phyloP scores from a whole-genome alignment of 768 basidiomycete genomes.

The Leucosporidium creatinivorum region DNA sequence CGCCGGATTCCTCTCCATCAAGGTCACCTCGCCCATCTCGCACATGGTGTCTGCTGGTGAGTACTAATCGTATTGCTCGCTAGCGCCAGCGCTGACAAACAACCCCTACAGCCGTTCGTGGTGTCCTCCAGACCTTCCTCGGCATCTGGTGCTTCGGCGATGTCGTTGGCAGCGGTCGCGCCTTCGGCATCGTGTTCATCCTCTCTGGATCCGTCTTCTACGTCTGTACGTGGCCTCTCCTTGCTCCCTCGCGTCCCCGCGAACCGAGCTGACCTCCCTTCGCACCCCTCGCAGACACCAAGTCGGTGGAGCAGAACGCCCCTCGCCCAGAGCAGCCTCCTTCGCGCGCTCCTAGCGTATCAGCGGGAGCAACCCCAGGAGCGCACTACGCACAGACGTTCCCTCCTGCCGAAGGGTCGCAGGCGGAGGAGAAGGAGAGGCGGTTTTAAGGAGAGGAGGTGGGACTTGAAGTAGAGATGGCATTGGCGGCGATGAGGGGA shows the following conservation, averaged over 20 bases:
- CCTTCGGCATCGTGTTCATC: conserved; percentile 70
- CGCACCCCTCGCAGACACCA: conserved; percentile 21
- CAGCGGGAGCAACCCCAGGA: no score
- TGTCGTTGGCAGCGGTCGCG: conserved; percentile 68
- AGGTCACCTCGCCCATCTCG: conserved; percentile 93
- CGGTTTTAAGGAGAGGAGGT: no score
- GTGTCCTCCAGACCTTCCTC: conserved; percentile 81
- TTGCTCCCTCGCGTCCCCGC: no score
- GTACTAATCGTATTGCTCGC: no score
- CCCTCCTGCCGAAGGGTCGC: no score
- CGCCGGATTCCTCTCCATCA: conserved; percentile 85
- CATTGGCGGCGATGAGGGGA: no score
- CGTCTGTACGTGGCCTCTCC: conserved; percentile 29
- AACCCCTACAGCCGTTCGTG: conserved; percentile 62
- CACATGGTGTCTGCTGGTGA: conserved; percentile 80
- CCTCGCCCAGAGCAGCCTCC: not conserved
- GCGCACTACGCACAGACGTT: no score
- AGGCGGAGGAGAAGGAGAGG: no score
- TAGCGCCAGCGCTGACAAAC: not conserved
- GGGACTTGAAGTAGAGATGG: no score
- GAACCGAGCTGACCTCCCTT: not conserved
- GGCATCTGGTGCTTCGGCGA: conserved; percentile 76
- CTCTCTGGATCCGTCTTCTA: conserved; percentile 75
- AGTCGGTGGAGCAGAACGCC: conserved; percentile 20
- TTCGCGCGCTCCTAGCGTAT: no score